These are phyloP conservation scores for Silene noctiflora DNA, from an alignment of 179 eudicot species.

Conservation along the genomic window DNA sequence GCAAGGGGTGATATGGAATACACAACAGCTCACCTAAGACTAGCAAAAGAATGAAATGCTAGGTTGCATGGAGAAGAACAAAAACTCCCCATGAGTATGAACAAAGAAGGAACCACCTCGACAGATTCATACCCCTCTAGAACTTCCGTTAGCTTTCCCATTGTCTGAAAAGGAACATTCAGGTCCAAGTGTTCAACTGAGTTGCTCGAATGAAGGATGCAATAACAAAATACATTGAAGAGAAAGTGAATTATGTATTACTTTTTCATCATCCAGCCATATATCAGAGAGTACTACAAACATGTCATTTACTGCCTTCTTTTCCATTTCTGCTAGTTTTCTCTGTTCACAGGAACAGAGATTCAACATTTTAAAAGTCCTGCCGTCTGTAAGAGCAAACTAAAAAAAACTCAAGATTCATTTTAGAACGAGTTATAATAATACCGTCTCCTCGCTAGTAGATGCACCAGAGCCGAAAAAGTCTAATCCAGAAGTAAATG, in stretches of 20 bases:
- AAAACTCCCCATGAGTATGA: slow-evolving; percentile 91
- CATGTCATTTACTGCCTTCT: slow-evolving; percentile 84
- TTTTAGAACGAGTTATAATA: slow-evolving; percentile 15
- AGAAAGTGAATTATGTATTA: slow-evolving; percentile 29
- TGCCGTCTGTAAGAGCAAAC: neutral
- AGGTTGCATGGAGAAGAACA: slow-evolving; percentile 83
- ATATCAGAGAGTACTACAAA: slow-evolving; percentile 84
- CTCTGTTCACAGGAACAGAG: slow-evolving; percentile 36
- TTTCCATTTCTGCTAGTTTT: slow-evolving; percentile 72
- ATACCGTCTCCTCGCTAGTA: slow-evolving; percentile 80
- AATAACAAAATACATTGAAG: slow-evolving; percentile 1
- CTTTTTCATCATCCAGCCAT: slow-evolving; percentile 87
- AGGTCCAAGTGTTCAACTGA: slow-evolving; percentile 25
- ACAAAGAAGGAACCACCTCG: slow-evolving; percentile 92
- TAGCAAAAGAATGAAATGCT: slow-evolving; percentile 65
- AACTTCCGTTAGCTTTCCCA: slow-evolving; percentile 67
- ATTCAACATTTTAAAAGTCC: neutral
- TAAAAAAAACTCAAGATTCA: neutral
- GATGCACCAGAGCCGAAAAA: slow-evolving; percentile 77
- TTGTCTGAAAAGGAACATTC: slow-evolving; percentile 48
- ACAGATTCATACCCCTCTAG: slow-evolving; percentile 75
- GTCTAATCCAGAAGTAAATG: slow-evolving; percentile 68
- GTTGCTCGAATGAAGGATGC: neutral
- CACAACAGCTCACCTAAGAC: slow-evolving; percentile 58
- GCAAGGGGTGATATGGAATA: neutral